A percentile compares a stretch with the other conserved stretches of the same genome.
These are phyloP conservation scores for Hemileccinum impolitum DNA, from an alignment of 768 basidiomycete species.

Conservation along the genomic window DNA sequence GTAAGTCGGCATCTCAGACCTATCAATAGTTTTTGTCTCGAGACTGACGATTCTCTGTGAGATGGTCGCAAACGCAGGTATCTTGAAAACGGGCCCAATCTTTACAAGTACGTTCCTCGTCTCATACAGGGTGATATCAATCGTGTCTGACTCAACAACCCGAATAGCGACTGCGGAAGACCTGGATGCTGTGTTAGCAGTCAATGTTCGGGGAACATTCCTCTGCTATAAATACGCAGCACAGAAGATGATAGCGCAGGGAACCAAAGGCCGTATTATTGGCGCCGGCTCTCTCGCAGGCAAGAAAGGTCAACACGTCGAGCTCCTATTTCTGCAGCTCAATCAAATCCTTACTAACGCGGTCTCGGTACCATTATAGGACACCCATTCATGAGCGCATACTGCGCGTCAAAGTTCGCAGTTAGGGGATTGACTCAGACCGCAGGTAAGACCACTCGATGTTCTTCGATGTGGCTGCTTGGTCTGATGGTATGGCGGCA, in stretches of 20 bases:
- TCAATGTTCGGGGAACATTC: conserved; percentile 41
- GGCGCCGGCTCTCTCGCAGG: conserved; percentile 38
- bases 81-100: conserved; percentile 11
- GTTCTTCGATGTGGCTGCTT: not conserved
- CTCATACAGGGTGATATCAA: not conserved
- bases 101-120: conserved; percentile 3
- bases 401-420: conserved; percentile 41
- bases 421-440: conserved; percentile 41
- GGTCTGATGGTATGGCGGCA: not conserved
- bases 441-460: conserved; percentile 11
- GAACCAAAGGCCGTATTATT: conserved; percentile 40
- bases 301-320: conserved; percentile 19
- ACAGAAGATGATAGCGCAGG: conserved; percentile 42
- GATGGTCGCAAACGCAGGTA: conserved; percentile 22
- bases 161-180: conserved; percentile 31
- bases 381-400: conserved; percentile 23
- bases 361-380: conserved; percentile 23
- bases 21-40: not conserved
- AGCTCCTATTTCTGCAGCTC: not conserved
- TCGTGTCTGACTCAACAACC: not conserved
- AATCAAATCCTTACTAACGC: not conserved
- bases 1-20: conserved; percentile 16
- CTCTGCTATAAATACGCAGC: conserved; percentile 44
- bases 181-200: conserved; percentile 31
- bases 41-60: conserved; percentile 5